Evolutionary conservation across 2,329 filamentous ascomycete species (phyloP).

Genomic region (Hypomyces rosellus): DNA sequence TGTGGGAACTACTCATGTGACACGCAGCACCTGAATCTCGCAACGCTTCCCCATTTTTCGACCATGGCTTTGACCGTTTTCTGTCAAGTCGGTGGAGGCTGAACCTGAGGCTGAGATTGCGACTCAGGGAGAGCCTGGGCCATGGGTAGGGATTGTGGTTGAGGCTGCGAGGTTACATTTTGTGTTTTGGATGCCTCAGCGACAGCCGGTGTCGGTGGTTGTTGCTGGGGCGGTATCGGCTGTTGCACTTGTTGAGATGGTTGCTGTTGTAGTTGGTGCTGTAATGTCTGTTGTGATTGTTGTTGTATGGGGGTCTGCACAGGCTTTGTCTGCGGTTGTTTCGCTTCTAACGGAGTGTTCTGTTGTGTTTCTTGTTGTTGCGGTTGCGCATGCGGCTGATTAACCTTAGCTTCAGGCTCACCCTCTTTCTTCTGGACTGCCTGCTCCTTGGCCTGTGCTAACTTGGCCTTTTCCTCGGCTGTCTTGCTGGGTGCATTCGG

Average conservation of each 20-base stretch:
- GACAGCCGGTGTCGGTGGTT: neutral
- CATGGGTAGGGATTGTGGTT: neutral
- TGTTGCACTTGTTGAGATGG: neutral
- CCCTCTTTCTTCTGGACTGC: neutral
- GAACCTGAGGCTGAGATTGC: neutral
- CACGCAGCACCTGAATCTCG: no score
- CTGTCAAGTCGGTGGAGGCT: neutral
- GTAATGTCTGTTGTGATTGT: slow-evolving; percentile 1
- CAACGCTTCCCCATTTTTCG: no score
- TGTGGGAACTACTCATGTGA: no score
- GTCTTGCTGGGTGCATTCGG: slow-evolving; percentile 20
- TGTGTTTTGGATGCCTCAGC: neutral
- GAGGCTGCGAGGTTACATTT: neutral
- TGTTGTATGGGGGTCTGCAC: slow-evolving; percentile 4
- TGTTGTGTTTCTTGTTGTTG: neutral
- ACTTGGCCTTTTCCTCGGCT: slow-evolving; percentile 14
- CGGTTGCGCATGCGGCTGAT: neutral
- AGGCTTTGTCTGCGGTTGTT: slow-evolving; percentile 4
- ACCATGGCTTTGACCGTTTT: no score
- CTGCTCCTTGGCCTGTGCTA: slow-evolving; percentile 7
- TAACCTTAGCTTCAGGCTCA: neutral
- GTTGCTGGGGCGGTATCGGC: neutral
- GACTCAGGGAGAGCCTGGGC: neutral
- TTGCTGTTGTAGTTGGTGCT: neutral
- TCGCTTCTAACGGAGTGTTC: neutral